Evolutionary conservation across 2,329 filamentous ascomycete genomes (phyloP).

Genomic region (Penicillium sp.): DNA sequence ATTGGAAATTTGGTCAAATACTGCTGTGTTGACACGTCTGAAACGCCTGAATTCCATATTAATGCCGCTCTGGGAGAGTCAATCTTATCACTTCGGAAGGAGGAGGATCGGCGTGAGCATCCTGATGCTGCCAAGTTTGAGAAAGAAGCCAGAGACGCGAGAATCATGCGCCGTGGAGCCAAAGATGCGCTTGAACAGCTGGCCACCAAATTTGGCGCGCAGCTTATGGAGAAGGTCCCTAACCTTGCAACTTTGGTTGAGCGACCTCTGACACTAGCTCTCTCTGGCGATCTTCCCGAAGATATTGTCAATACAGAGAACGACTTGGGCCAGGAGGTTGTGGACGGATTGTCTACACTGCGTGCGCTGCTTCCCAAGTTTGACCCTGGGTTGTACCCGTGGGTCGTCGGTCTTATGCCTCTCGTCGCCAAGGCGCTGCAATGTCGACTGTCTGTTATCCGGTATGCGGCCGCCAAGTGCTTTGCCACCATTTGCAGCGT

Average conservation of each 20-base stretch:
- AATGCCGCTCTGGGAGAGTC: slow-evolving; percentile 78
- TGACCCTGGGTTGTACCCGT: slow-evolving; percentile 73
- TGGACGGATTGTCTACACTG: slow-evolving; percentile 91
- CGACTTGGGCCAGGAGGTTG: slow-evolving; percentile 84
- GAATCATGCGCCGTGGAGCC: slow-evolving; percentile 88
- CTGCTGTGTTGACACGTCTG: slow-evolving; percentile 95
- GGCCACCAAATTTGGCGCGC: slow-evolving; percentile 75
- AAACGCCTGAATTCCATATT: slow-evolving; percentile 91
- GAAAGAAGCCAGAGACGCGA: slow-evolving; percentile 82
- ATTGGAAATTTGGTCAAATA: slow-evolving; percentile 96
- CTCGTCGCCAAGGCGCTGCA: slow-evolving; percentile 86
- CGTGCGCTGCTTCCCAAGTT: slow-evolving; percentile 93
- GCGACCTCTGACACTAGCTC: slow-evolving; percentile 74
- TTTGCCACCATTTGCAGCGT: slow-evolving; percentile 97
- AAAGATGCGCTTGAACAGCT: slow-evolving; percentile 93
- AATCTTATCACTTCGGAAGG: slow-evolving; percentile 93
- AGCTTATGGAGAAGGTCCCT: slow-evolving; percentile 81
- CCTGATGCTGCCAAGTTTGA: slow-evolving; percentile 90
- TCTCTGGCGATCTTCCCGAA: slow-evolving; percentile 71
- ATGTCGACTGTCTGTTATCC: slow-evolving; percentile 85
- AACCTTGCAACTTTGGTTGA: slow-evolving; percentile 83
- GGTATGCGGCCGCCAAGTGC: slow-evolving; percentile 96
- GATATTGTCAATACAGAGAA: slow-evolving; percentile 75
- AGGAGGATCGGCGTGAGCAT: slow-evolving; percentile 93
- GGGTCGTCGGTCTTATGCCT: slow-evolving; percentile 82